Base-by-base conservation (phyloP, 345 rosid species). In the Draba incana region DNA sequence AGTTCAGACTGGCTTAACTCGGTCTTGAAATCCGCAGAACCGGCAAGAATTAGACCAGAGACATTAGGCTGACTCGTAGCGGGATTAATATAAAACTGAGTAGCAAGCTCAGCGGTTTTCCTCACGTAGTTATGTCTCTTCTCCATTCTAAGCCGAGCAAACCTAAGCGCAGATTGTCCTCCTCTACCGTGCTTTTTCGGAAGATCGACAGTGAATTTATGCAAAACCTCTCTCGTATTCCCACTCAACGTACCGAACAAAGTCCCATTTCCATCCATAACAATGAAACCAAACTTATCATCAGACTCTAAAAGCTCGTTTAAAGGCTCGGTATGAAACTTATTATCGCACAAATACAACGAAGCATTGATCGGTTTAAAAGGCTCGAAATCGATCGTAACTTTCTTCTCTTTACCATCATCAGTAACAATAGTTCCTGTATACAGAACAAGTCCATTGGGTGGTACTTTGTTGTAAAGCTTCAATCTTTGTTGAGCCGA, bases 1-100 rank as follows among this genome's bases (percentile, higher is more conserved):
- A 92, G 85, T 75, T 92, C 98, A 7, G 98, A 92, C 53, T 92
- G 96, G 76, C 96, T 88, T 51, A 92, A 71, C 81, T 92, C 98
- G 3, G 98, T 92, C 82, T 92, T 92, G 82, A 92, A 92, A 76
- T 88, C 98, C n/a, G 96, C 98, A 11, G 93, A 92, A 76, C 98
- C 98, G 70, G 98, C 97, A 50, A 92, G 96, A 44, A 92, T 92
- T 5, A 92, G 75, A 14, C 97, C 97, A 8, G 97, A 42, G 70
- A 91, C 97, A 51, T 91, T 91, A 1, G 97, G 97, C 79, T 91
- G 97, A 76, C 96, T 88, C 24, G 97, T 88, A 38, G 96, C 81
- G 13, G 97, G 93, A 64, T 91, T 91, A 31, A 91, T 84, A 63
- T 60, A 91, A 67, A 88, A 88, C 80, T 91, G 97, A 4, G 96